Base-by-base conservation (phyloP, 768 basidiomycete species). In the Serendipita vermifera region DNA sequence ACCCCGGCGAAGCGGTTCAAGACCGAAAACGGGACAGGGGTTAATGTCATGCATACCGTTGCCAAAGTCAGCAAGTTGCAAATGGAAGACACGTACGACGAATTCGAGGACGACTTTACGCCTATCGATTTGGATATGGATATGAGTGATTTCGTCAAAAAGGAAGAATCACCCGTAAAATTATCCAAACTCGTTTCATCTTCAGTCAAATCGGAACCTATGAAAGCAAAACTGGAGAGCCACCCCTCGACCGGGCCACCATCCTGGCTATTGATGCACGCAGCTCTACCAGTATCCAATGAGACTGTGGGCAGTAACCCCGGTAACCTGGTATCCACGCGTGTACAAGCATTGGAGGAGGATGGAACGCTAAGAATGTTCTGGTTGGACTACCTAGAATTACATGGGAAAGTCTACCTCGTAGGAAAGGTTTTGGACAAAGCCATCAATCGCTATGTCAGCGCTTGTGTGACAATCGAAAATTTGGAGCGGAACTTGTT, bases 301-400 rank as follows among this genome's bases (percentile, higher is more conserved):
- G 86, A 87, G 20, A 71, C 74, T 1, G 68, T 85, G 26, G 85
- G 82, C 13, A 20, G 24, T 5, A 38, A 54, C 53, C 29, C 73
- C 71, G 24, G 66, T 76, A 31, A 60, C n/a, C 4, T 55, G 65
- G 58, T 67, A 14, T 68, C 71, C 4, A 62, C 68, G 1, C 72
- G 3, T 59, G 60, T 3, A 65, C 41, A 70, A 75, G 83, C 83
- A 0, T 74, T 92, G 2, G 89, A 97, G 64, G 70, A 78, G 3
- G 90, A 96, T 60, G 91, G 89, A 1, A 85, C 82, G 2, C 71
- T 98, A 13, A 78, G 78, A 26, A 92, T 99, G 74, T 99, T 84
- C 73, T 99, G 96, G 96, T 73, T 97, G 20, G 96, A 99, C 65
- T 90, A 90, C 64, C 79, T 93, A 32, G 91, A 98, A 65, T 77